Conservation (phyloP, 306 rosid species). For the Quercus aquifolioides region DNA sequence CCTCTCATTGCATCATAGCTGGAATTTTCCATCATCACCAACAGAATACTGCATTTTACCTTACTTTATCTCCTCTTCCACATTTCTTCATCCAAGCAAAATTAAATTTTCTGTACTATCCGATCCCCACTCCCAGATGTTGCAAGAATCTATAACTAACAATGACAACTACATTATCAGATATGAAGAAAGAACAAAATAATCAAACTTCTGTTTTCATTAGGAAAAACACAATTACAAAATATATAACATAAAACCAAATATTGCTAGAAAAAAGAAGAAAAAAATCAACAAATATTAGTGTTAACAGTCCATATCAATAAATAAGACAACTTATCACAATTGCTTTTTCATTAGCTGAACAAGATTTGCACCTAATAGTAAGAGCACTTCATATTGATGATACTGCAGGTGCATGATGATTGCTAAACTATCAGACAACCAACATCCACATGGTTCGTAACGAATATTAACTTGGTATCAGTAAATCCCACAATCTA, state of each 20-base stretch:
- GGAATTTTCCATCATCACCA: slow-evolving; percentile 24
- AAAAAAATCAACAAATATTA: no score
- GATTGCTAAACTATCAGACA: no score
- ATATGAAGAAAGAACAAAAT: neutral
- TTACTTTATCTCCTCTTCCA: slow-evolving; percentile 9
- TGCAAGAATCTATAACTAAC: neutral
- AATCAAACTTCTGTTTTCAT: neutral
- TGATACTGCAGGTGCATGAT: no score
- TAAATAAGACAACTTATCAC: no score
- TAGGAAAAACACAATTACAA: neutral
- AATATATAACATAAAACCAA: neutral
- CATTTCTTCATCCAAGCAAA: neutral
- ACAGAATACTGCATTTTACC: slow-evolving; percentile 26
- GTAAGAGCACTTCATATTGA: no score
- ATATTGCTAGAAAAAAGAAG: neutral
- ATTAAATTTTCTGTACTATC: neutral
- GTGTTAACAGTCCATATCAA: no score
- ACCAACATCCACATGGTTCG: no score
- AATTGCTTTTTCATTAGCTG: no score
- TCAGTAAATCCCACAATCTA: no score
- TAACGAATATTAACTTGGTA: no score
- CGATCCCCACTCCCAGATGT: neutral
- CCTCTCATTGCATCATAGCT: slow-evolving; percentile 7
- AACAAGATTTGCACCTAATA: no score
- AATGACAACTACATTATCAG: neutral